Evolutionary conservation across 2,329 filamentous ascomycete genomes (phyloP), one percentile per base, ranked within the genome.

Genomic region (Graphium sp.): DNA sequence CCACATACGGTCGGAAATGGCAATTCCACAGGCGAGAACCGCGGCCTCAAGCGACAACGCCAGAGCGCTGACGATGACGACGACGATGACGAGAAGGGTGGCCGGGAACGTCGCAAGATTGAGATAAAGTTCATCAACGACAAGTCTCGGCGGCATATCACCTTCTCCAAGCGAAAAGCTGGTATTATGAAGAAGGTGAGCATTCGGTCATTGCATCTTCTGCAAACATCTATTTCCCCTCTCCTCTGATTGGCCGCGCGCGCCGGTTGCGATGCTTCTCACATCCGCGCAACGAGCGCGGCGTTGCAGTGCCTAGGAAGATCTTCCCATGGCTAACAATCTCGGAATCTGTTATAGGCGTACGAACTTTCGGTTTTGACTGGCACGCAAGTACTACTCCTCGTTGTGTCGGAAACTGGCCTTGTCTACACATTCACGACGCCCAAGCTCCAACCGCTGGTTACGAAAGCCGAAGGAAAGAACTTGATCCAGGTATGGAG

Each of bases 101-200:
- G 84, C 49, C 85, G 89, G 56, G 89, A 95, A 70, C 78, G 89
- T 51, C 76, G 89, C 61, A 98, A 98, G 78, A 98, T 98, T 47
- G 89, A 98, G 60, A 98, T 98, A 63, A 98, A 98, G 70, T 98
- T 98, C 62, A 98, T 98, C 56, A 87, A 85, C 58, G 89, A 98
- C 61, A 98, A 98, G 66, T 95, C 87, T 60, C 84, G 89, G 60
- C 80, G 89, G 38, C 89, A 98, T 64, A 98, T 95, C 53, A 95
- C 89, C 47, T 95, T 98, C 56, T 95, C 87, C 43, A 98, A 98
- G 74, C 83, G 89, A 55, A 98, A 98, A 66, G 89, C 89, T 32
- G 89, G 89, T 45, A 95, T 98, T 57, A 95, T 98, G 89, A 95
- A 98, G 70, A 95, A 95, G 84, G 89, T 94, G 53, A 42, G 74